Percentiles rank a stretch among this genome's conserved stretches.
These are phyloP conservation scores for Pontederia paniculata DNA, from an alignment of 176 grass and related monocot species.

Conservation along the genomic window DNA sequence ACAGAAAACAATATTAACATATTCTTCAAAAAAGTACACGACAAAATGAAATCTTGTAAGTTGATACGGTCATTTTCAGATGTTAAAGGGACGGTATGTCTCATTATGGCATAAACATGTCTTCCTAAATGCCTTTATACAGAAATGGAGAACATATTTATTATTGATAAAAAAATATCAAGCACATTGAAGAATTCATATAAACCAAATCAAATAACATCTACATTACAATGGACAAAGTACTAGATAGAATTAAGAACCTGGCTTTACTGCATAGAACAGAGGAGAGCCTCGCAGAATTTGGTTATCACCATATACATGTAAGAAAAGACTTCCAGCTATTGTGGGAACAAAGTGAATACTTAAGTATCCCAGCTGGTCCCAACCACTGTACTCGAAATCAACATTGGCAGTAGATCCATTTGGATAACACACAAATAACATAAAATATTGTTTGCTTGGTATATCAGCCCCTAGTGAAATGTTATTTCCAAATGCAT, in stretches of 20 bases:
- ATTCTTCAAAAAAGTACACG: too few relatives aligned
- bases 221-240: background rate
- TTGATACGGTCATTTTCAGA: too few relatives aligned
- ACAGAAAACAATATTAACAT: too few relatives aligned
- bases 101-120: too few relatives aligned
- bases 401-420: conserved; percentile 30
- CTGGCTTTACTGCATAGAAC: conserved; percentile 42
- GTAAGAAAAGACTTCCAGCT: conserved; percentile 40
- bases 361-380: conserved; percentile 30
- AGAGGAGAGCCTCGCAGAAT: conserved; percentile 43
- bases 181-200: background rate
- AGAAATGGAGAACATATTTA: too few relatives aligned
- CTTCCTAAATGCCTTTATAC: too few relatives aligned
- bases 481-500: conserved; percentile 57
- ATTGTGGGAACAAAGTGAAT: conserved; percentile 41
- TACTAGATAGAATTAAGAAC: conserved; percentile 15
- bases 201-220: background rate
- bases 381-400: conserved; percentile 44
- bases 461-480: conserved; percentile 3
- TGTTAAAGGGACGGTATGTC: too few relatives aligned
- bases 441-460: conserved; percentile 23
- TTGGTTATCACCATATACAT: conserved; percentile 32
- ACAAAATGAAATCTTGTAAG: too few relatives aligned
- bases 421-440: conserved; percentile 26
- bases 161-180: too few relatives aligned